Evolutionary conservation across 805 yeast genomes (phyloP), one percentile per base, ranked within the genome.

Genomic region (Sugiyamaella mastotermitis): DNA sequence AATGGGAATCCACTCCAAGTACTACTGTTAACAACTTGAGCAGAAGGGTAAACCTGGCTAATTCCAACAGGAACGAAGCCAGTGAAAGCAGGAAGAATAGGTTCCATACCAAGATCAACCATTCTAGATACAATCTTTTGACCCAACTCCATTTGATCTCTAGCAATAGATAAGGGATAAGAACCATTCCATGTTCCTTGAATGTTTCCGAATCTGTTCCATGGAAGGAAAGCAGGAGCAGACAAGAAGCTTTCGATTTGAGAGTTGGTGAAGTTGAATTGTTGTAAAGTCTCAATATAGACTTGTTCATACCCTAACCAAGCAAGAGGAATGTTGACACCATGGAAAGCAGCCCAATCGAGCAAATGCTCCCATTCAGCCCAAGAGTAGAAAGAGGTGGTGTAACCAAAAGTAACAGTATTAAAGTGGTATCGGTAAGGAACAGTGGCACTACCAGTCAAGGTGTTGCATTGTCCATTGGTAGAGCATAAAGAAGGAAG

Each of bases 121-220:
- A 42, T 42, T 20, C 46, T 24, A 11, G 15, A 15, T 5, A 39
- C 29, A 10, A 42, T 31, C 36, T 39, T 16, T 27, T 38, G 35
- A 18, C 33, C 35, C 14, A 42, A 31, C 16, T 26, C 35, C 7
- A 38, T 23, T 24, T 40, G 43, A 3, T 31, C 31, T 24, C 35
- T 19, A 6, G 31, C 22, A 9, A 33, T 16, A 13, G 18, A 26
- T 21, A 42, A 40, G 21, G 44, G 38, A 11, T 23, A 24, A 8
- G 42, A 26, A 10, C 37, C 41, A 31, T 42, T 42, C 46, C 46
- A 42, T 13, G 26, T 23, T 8, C 46, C 46, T 31, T 42, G 43
- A 35, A 42, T 39, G 33, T 42, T 42, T 8, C 46, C 46, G 24
- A 42, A 42, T 16, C 46, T 20, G 41, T 39, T 39, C 46, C 46